phyloP scores from a whole-genome alignment of 1,139 yeast genomes.

The Pneumocystis sp. region DNA sequence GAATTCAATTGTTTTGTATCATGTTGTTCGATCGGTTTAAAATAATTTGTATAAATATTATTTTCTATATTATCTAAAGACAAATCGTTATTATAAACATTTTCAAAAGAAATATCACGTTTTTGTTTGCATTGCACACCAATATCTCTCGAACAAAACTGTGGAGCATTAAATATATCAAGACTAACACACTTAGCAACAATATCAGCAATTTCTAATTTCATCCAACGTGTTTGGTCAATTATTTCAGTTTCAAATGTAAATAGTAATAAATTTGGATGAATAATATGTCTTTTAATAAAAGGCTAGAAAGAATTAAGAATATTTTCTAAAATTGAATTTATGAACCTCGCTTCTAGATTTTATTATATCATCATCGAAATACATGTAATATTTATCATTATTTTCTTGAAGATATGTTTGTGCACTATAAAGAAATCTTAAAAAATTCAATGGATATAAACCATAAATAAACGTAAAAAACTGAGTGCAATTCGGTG shows the following conservation, averaged over 20 bases:
- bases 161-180: conserved; percentile 14
- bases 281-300: conserved; percentile 29
- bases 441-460: conserved; percentile 39
- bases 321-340: not conserved
- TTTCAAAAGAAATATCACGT: not conserved
- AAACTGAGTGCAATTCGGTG: conserved; percentile 20
- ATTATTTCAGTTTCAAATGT: conserved; percentile 31
- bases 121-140: not conserved
- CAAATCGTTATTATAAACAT: not conserved
- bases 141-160: not conserved
- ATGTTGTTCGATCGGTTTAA: not conserved
- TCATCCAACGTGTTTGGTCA: conserved; percentile 24
- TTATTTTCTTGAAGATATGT: conserved; percentile 12
- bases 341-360: conserved; percentile 14
- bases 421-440: conserved; percentile 33
- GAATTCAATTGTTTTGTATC: not conserved
- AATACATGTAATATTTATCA: conserved; percentile 19
- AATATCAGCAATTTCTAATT: conserved; percentile 21
- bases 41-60: not conserved
- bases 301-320: conserved; percentile 14
- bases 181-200: conserved; percentile 25
- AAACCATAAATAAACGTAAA: conserved; percentile 43
- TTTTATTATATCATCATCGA: conserved; percentile 22
- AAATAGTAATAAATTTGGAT: conserved; percentile 33
- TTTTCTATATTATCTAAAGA: not conserved